Percentiles rank a stretch among this genome's conserved stretches.
phyloP scores from a whole-genome alignment of 2,329 filamentous ascomycete species.

The Cladosporium sp. region DNA sequence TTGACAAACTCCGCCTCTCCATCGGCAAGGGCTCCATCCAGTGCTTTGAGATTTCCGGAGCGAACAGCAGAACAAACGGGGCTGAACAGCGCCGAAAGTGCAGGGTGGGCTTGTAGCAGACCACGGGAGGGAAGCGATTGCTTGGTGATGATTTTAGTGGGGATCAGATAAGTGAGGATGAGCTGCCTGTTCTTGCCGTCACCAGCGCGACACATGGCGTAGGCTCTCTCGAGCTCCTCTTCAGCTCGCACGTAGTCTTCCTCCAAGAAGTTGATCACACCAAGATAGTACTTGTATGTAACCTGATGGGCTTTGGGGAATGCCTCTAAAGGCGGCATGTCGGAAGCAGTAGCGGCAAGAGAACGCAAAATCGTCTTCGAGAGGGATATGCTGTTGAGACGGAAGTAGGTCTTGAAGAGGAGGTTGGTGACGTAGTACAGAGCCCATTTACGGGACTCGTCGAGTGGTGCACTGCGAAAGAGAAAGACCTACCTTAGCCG shows the following conservation, averaged over 20 bases:
- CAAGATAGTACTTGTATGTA: constrained; percentile 94
- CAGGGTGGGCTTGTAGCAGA: constrained; percentile 71
- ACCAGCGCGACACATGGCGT: constrained; percentile 71
- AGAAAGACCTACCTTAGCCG: constrained; percentile 21
- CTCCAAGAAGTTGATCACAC: constrained; percentile 88
- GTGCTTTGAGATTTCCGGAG: constrained; percentile 74
- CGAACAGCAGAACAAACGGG: constrained; percentile 77
- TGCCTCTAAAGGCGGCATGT: constrained; percentile 73
- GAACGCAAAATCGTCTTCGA: constrained; percentile 87
- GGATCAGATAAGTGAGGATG: constrained; percentile 92
- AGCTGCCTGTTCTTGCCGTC: constrained; percentile 78
- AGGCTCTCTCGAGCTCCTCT: constrained; percentile 73
- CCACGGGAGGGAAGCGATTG: constrained; percentile 73
- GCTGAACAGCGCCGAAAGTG: constrained; percentile 71
- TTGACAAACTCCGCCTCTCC: constrained; percentile 93
- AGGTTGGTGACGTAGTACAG: constrained; percentile 94
- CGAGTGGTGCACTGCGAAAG: constrained; percentile 63
- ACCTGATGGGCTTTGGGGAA: constrained; percentile 91
- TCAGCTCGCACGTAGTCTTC: constrained; percentile 88
- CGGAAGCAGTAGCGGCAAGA: constrained; percentile 68
- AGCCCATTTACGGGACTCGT: constrained; percentile 95
- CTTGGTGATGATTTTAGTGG: constrained; percentile 82
- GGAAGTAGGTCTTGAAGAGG: constrained; percentile 95
- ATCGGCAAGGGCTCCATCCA: constrained; percentile 74
- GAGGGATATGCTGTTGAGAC: constrained; percentile 80